Evolutionary conservation across 1,284 basidiomycete species (phyloP).

Genomic region (Baeospora myosura): DNA sequence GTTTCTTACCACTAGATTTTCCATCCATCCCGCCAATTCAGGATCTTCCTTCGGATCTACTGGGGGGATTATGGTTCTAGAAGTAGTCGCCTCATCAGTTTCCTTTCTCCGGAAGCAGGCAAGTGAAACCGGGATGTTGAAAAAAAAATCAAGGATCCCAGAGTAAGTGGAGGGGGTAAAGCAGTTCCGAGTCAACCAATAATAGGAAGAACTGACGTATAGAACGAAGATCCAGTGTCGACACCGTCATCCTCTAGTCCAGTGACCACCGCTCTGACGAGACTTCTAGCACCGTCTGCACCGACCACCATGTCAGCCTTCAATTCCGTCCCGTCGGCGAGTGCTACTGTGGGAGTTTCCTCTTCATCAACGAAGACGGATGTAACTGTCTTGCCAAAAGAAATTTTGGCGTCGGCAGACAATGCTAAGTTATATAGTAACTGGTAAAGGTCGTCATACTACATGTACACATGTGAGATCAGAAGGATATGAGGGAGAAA

Average conservation of each 20-base stretch:
- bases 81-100: too few relatives aligned
- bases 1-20: conserved; percentile 20
- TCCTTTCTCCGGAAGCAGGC: too few relatives aligned
- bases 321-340: conserved; percentile 24
- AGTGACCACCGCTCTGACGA: conserved; percentile 24
- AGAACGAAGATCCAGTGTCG: conserved; percentile 18
- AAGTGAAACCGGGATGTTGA: too few relatives aligned
- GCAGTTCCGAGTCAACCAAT: conserved; percentile 2
- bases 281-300: conserved; percentile 31
- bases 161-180: too few relatives aligned
- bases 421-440: conserved; percentile 35
- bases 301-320: conserved; percentile 34
- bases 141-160: too few relatives aligned
- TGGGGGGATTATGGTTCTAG: conserved; percentile 32
- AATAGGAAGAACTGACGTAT: conserved; percentile 19
- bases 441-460: conserved; percentile 41
- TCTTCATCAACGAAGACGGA: conserved; percentile 21
- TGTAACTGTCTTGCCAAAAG: conserved; percentile 30
- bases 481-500: too few relatives aligned
- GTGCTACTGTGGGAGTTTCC: conserved; percentile 19
- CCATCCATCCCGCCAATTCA: conserved; percentile 22
- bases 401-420: conserved; percentile 32
- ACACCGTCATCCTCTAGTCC: conserved; percentile 12
- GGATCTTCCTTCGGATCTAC: conserved; percentile 31
- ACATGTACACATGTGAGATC: too few relatives aligned